These are phyloP conservation scores for Eucalyptus tenuipes DNA, from an alignment of 345 rosid species.

Conservation along the genomic window DNA sequence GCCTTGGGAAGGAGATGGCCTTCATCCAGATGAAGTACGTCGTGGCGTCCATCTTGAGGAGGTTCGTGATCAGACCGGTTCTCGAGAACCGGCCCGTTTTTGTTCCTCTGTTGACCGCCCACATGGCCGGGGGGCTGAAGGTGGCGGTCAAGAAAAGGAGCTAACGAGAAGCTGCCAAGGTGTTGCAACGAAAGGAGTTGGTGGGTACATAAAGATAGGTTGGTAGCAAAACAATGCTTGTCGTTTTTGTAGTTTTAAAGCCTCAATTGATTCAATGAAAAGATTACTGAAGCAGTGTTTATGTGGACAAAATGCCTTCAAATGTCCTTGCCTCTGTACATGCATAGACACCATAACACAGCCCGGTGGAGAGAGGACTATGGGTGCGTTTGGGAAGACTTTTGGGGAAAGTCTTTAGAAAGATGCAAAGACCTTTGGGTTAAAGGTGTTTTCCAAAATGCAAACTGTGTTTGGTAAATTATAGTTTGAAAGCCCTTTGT, in stretches of 20 bases:
- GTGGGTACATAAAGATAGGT: background rate
- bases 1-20: slow-evolving; percentile 39
- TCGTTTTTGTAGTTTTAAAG: background rate
- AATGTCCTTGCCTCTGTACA: background rate
- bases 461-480: too few relatives aligned
- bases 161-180: background rate
- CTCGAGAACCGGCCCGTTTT: slow-evolving; percentile 8
- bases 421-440: too few relatives aligned
- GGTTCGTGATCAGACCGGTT: slow-evolving; percentile 10
- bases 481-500: too few relatives aligned
- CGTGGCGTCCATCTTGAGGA: slow-evolving; percentile 13
- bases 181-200: background rate
- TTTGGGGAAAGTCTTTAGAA: too few relatives aligned
- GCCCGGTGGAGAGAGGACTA: too few relatives aligned
- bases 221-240: background rate
- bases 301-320: background rate
- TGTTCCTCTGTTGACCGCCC: slow-evolving; percentile 36
- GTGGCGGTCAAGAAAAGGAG: slow-evolving; percentile 8
- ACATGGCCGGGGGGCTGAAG: slow-evolving; percentile 31
- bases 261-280: background rate
- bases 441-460: too few relatives aligned
- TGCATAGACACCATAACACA: background rate
- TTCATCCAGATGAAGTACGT: slow-evolving; percentile 36
- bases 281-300: background rate
- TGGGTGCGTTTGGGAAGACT: too few relatives aligned